These are phyloP conservation scores for Ophiostoma sp. DNA, from an alignment of 2,329 filamentous ascomycete species.

Conservation along the genomic window DNA sequence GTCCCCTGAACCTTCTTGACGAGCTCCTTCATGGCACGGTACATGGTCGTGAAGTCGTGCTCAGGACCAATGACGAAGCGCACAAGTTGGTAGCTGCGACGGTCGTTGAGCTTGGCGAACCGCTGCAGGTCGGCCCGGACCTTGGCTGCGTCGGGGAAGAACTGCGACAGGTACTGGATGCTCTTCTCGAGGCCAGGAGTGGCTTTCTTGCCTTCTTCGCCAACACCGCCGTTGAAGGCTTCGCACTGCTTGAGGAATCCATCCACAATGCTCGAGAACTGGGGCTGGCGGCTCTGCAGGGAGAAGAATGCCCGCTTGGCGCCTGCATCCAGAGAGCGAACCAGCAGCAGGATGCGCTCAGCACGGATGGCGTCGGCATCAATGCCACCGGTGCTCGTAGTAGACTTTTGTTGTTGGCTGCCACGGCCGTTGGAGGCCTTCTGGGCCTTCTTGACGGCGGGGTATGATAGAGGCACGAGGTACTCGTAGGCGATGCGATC, in stretches of 20 bases:
- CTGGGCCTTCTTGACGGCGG: constrained; percentile 62
- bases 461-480: constrained; percentile 85
- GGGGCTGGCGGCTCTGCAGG: constrained; percentile 75
- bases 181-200: constrained; percentile 71
- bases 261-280: constrained; percentile 70
- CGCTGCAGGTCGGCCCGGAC: constrained; percentile 78
- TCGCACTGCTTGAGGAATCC: constrained; percentile 84
- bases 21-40: constrained; percentile 87
- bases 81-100: constrained; percentile 84
- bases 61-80: constrained; percentile 81
- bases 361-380: constrained; percentile 77
- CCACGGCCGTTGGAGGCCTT: constrained; percentile 59
- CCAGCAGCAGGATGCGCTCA: constrained; percentile 78
- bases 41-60: constrained; percentile 88
- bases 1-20: constrained; percentile 75
- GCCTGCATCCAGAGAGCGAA: constrained; percentile 73
- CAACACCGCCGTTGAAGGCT: constrained; percentile 82
- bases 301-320: constrained; percentile 88
- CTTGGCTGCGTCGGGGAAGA: constrained; percentile 72
- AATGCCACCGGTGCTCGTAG: constrained; percentile 38
- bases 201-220: constrained; percentile 68
- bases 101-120: constrained; percentile 88
- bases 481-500: constrained; percentile 85
- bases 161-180: constrained; percentile 70
- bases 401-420: constrained; percentile 17